Evolutionary conservation across 2,329 filamentous ascomycete species (phyloP).

Genomic region (Didymella lethalis): DNA sequence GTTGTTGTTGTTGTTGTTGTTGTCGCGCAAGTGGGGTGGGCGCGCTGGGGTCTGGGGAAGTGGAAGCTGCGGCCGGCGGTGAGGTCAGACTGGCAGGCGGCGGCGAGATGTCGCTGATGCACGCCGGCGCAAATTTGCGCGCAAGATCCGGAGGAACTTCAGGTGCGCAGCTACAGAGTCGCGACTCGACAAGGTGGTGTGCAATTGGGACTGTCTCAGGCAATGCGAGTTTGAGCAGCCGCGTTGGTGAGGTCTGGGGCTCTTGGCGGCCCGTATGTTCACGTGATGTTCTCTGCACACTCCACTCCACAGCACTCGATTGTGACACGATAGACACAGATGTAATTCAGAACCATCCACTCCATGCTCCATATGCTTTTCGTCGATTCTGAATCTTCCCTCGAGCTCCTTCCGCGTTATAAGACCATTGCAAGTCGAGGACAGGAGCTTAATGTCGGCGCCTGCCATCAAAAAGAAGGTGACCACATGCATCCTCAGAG

Average conservation of each 20-base stretch:
- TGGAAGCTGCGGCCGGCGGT: constrained; percentile 20
- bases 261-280: constrained; percentile 7
- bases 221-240: constrained; percentile 15
- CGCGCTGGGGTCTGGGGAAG: constrained; percentile 17
- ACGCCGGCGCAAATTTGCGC: constrained; percentile 19
- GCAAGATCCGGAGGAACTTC: constrained; percentile 18
- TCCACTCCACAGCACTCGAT: background rate
- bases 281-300: constrained; percentile 8
- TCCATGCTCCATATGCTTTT: background rate
- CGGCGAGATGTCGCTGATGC: constrained; percentile 2
- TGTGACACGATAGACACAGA: too few species aligned
- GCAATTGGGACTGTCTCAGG: constrained; percentile 14
- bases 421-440: background rate
- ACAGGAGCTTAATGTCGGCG: background rate
- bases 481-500: background rate
- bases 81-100: constrained; percentile 13
- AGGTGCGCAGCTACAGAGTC: constrained; percentile 6
- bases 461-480: too few species aligned
- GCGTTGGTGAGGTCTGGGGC: constrained; percentile 13
- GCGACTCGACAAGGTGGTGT: constrained; percentile 7
- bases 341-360: too few species aligned
- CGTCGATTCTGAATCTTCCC: background rate
- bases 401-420: background rate
- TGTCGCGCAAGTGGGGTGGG: constrained; percentile 11
- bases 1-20: background rate